phyloP scores from a whole-genome alignment of 176 grass and related monocot genomes.

The Musa acuminata region DNA sequence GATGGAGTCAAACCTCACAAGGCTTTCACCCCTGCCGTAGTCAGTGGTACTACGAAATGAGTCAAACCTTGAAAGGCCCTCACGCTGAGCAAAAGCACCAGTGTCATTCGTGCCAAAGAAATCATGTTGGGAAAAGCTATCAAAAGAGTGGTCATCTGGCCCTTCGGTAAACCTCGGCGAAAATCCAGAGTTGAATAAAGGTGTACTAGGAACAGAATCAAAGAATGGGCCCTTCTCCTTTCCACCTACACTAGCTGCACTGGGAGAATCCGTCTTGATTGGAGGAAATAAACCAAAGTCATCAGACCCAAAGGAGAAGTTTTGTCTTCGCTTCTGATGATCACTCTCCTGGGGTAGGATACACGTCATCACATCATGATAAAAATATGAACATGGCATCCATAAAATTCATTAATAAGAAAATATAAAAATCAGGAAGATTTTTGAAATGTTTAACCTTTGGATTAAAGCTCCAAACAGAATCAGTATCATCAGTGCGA shows the following conservation, averaged over 20 bases:
- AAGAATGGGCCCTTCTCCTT: slow-evolving; percentile 17
- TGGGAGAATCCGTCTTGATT: slow-evolving; percentile 65
- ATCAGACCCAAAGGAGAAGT: slow-evolving; percentile 74
- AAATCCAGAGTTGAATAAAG: slow-evolving; percentile 72
- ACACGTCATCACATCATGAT: slow-evolving; percentile 9
- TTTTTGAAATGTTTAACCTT: slow-evolving; percentile 23
- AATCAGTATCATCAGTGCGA: slow-evolving; percentile 67
- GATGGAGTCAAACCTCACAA: slow-evolving; percentile 64
- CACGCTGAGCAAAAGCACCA: slow-evolving; percentile 25
- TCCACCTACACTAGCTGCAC: slow-evolving; percentile 27
- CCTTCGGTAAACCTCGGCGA: slow-evolving; percentile 85
- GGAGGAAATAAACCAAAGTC: slow-evolving; percentile 49
- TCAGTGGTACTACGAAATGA: slow-evolving; percentile 73
- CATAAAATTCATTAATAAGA: slow-evolving; percentile 1
- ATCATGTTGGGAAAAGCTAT: slow-evolving; percentile 53
- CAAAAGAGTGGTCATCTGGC: slow-evolving; percentile 69
- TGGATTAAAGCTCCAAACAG: slow-evolving; percentile 69
- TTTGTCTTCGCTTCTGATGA: slow-evolving; percentile 42
- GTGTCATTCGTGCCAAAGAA: slow-evolving; percentile 49
- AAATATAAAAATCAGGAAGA: neutral
- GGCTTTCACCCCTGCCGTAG: slow-evolving; percentile 35
- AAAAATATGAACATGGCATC: neutral
- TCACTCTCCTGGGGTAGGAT: slow-evolving; percentile 53
- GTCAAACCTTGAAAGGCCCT: slow-evolving; percentile 48
- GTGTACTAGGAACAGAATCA: slow-evolving; percentile 50